These are phyloP conservation scores for Terana coerulea DNA, from an alignment of 768 basidiomycete species.

Conservation along the genomic window DNA sequence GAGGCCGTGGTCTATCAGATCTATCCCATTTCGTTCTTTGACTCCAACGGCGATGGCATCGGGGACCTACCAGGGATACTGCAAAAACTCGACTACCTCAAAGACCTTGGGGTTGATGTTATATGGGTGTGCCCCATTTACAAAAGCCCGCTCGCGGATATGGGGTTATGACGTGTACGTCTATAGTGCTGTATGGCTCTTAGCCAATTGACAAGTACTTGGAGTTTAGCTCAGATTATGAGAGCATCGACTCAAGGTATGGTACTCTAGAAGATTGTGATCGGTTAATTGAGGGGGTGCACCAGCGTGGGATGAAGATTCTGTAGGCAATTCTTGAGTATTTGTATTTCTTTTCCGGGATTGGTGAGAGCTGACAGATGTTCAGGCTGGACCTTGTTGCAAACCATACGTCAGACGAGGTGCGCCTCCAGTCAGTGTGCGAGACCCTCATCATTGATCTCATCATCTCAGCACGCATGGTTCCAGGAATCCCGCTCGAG, in stretches of 20 bases:
- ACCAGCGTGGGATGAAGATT: slow-evolving; percentile 65
- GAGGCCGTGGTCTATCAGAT: slow-evolving; percentile 60
- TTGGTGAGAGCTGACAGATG: not conserved
- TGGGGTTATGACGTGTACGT: slow-evolving; percentile 73
- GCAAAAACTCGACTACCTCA: slow-evolving; percentile 63
- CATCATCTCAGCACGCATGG: slow-evolving; percentile 58
- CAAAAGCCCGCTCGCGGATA: slow-evolving; percentile 61
- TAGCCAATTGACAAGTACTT: too few relatives aligned
- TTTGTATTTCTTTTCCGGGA: too few relatives aligned
- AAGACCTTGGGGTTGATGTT: slow-evolving; percentile 61
- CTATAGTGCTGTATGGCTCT: too few relatives aligned
- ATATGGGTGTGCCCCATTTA: slow-evolving; percentile 76
- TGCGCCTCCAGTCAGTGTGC: too few relatives aligned
- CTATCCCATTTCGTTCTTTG: slow-evolving; percentile 67
- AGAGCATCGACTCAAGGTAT: slow-evolving; percentile 58
- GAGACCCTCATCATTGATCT: too few relatives aligned
- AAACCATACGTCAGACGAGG: slow-evolving; percentile 71
- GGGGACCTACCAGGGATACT: slow-evolving; percentile 69
- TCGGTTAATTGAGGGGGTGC: slow-evolving; percentile 46
- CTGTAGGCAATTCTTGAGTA: slow-evolving; percentile 42
- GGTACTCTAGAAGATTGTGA: slow-evolving; percentile 65
- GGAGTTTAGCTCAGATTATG: slow-evolving; percentile 60
- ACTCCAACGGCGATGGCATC: slow-evolving; percentile 65
- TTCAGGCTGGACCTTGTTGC: slow-evolving; percentile 73
- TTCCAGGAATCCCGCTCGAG: slow-evolving; percentile 57